These are phyloP conservation scores for Begonia loranthoides DNA, from an alignment of 306 rosid genomes.

Conservation along the genomic window DNA sequence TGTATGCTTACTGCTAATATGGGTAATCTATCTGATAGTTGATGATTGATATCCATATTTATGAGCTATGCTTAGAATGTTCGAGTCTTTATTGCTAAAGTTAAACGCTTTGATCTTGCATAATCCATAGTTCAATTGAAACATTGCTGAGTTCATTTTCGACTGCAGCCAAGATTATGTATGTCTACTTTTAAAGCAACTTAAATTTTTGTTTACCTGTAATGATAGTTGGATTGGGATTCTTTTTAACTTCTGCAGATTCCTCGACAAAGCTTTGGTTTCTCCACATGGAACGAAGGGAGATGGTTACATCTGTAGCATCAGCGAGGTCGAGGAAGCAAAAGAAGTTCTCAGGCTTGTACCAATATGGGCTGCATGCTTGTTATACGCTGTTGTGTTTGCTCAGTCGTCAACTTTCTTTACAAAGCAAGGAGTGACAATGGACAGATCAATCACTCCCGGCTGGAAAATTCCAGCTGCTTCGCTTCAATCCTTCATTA, in stretches of 20 bases:
- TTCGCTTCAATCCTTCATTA: conserved; percentile 33
- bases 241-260: conserved; percentile 11
- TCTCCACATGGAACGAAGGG: conserved; percentile 11
- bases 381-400: conserved; percentile 24
- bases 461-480: conserved; percentile 43
- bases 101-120: too few relatives aligned
- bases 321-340: conserved; percentile 35
- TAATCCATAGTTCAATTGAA: too few relatives aligned
- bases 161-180: too few relatives aligned
- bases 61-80: too few relatives aligned
- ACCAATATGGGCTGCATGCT: conserved; percentile 38
- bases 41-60: too few relatives aligned
- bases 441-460: conserved; percentile 32
- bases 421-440: conserved; percentile 40
- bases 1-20: too few relatives aligned
- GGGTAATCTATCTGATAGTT: too few relatives aligned
- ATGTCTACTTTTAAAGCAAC: too few relatives aligned
- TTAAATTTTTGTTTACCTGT: too few relatives aligned
- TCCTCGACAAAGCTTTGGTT: conserved; percentile 34
- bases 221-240: not conserved
- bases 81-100: too few relatives aligned
- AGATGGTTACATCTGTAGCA: conserved; percentile 10
- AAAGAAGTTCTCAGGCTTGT: conserved; percentile 27
- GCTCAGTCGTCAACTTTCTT: conserved; percentile 42
- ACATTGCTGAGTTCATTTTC: too few relatives aligned